phyloP scores from a whole-genome alignment of 2,329 filamentous ascomycete genomes.

The Microdochium nivale region DNA sequence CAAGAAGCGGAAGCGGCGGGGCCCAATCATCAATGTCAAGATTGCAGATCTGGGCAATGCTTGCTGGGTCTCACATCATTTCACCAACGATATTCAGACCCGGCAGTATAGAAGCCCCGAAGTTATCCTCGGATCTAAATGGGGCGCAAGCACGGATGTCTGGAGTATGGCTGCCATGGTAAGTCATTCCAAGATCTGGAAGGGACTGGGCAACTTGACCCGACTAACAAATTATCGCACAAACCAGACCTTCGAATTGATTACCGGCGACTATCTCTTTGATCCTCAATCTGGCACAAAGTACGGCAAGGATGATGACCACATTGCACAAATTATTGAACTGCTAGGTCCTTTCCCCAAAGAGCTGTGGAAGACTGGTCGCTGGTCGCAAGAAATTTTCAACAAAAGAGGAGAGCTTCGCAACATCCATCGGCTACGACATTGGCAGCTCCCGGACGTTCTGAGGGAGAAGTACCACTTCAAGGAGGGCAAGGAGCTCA shows the following conservation, averaged over 20 bases:
- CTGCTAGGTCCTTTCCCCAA: slow-evolving; percentile 90
- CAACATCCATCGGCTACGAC: slow-evolving; percentile 91
- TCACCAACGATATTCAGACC: slow-evolving; percentile 98
- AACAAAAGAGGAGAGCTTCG: slow-evolving; percentile 94
- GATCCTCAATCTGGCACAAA: slow-evolving; percentile 97
- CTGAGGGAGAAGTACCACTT: slow-evolving; percentile 97
- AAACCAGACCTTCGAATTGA: slow-evolving; percentile 82
- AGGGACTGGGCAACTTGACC: neutral
- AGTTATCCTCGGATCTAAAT: slow-evolving; percentile 92
- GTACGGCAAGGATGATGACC: slow-evolving; percentile 98
- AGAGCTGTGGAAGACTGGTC: slow-evolving; percentile 81
- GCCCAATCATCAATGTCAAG: slow-evolving; percentile 83
- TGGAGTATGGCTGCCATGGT: slow-evolving; percentile 99
- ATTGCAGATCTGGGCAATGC: slow-evolving; percentile 97
- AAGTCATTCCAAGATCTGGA: slow-evolving; percentile 20
- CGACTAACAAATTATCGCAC: neutral
- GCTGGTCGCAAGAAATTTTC: slow-evolving; percentile 98
- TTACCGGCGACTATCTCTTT: slow-evolving; percentile 97
- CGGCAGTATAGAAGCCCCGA: slow-evolving; percentile 95
- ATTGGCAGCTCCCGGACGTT: slow-evolving; percentile 92
- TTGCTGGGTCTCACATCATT: slow-evolving; percentile 98
- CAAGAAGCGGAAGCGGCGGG: slow-evolving; percentile 52
- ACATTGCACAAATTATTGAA: slow-evolving; percentile 98
- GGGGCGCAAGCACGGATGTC: slow-evolving; percentile 98
- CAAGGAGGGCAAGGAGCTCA: slow-evolving; percentile 67